Conservation (phyloP, 176 grass and related monocot genomes). For the Cenchrus americanus region DNA sequence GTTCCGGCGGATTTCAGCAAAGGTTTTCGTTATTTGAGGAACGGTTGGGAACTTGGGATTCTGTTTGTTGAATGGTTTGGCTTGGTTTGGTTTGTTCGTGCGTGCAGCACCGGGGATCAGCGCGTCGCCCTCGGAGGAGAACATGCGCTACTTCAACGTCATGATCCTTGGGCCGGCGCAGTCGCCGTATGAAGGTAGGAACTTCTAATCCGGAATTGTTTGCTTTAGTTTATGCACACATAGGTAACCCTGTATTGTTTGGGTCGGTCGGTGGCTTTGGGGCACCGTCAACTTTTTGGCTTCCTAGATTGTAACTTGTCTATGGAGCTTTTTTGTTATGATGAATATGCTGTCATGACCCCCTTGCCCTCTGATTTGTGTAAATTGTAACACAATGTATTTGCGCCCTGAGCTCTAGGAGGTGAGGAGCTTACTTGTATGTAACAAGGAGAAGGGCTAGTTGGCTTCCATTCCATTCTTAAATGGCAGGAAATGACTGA, state of each 20-base stretch:
- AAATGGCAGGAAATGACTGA: background rate
- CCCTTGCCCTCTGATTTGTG: background rate
- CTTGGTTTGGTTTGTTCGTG: background rate
- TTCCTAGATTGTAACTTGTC: background rate
- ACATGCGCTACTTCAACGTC: constrained; percentile 99
- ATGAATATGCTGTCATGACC: background rate
- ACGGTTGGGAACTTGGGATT: background rate
- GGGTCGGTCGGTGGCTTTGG: background rate
- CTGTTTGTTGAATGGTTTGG: constrained; percentile 16
- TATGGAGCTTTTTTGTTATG: background rate
- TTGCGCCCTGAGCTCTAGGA: background rate
- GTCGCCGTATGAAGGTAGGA: constrained; percentile 76
- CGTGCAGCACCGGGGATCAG: constrained; percentile 91
- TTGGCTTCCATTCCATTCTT: background rate
- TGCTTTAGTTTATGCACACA: background rate
- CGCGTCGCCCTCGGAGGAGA: constrained; percentile 94
- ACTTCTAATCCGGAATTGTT: background rate
- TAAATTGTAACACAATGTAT: background rate
- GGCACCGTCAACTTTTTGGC: background rate
- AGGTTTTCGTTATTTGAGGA: background rate
- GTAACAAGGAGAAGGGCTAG: background rate
- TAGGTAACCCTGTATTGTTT: constrained; percentile 3
- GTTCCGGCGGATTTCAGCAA: constrained; percentile 23
- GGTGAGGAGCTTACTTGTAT: background rate
- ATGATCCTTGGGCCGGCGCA: constrained; percentile 94